Evolutionary conservation across 2,329 filamentous ascomycete genomes (phyloP).

Genomic region (Hypoxylon sp.): DNA sequence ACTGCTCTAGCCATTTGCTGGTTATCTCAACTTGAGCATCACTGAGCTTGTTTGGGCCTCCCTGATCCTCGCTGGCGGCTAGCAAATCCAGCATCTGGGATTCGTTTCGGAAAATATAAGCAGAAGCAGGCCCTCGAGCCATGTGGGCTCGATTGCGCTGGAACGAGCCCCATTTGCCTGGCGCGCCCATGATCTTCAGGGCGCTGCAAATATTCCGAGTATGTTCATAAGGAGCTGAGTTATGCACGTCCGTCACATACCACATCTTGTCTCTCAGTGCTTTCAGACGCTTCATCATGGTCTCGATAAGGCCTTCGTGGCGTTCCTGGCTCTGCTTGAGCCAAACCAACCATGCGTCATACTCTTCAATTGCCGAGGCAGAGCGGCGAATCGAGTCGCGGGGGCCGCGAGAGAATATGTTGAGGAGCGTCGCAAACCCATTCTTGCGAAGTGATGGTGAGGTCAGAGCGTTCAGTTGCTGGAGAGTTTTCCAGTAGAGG

Average conservation of each 20-base stretch:
- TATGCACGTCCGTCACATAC: slow-evolving; percentile 94
- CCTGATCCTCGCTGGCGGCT: slow-evolving; percentile 83
- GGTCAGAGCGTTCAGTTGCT: slow-evolving; percentile 74
- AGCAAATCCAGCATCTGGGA: slow-evolving; percentile 88
- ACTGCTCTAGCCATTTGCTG: slow-evolving; percentile 81
- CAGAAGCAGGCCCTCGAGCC: slow-evolving; percentile 62
- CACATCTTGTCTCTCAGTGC: slow-evolving; percentile 96
- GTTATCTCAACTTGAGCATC: slow-evolving; percentile 94
- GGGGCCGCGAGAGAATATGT: slow-evolving; percentile 79
- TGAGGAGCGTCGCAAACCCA: slow-evolving; percentile 76
- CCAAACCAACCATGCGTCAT: slow-evolving; percentile 85
- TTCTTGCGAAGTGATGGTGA: slow-evolving; percentile 72
- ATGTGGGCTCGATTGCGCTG: slow-evolving; percentile 62
- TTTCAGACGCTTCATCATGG: slow-evolving; percentile 78
- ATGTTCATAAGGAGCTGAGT: slow-evolving; percentile 88
- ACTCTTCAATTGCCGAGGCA: slow-evolving; percentile 79
- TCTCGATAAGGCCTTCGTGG: slow-evolving; percentile 78
- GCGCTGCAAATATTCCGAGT: slow-evolving; percentile 87
- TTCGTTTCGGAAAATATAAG: slow-evolving; percentile 82
- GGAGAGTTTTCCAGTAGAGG: slow-evolving; percentile 84
- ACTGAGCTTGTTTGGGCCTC: slow-evolving; percentile 94
- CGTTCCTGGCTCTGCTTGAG: slow-evolving; percentile 84
- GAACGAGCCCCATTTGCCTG: slow-evolving; percentile 66
- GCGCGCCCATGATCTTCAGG: slow-evolving; percentile 87
- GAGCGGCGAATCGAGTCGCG: slow-evolving; percentile 76